Percentiles rank a stretch among this genome's conserved stretches.
Conservation (phyloP, 2,329 filamentous ascomycete genomes). For the Camillea tinctor region DNA sequence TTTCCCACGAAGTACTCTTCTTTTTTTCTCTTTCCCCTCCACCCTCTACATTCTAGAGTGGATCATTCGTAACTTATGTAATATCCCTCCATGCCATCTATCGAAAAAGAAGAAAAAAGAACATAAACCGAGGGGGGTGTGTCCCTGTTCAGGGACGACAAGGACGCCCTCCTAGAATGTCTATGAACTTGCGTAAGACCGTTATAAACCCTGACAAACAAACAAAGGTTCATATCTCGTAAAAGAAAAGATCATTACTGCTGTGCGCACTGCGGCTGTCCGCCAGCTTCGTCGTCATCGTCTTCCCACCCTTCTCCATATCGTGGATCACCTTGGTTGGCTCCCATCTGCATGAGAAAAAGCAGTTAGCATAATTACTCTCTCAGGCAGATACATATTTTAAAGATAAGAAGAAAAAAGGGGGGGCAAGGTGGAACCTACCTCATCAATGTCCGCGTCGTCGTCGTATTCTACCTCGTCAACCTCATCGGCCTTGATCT, state of each 20-base stretch:
- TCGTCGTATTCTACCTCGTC: conserved; percentile 87
- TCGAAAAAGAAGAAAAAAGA: background rate
- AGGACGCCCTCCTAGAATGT: conserved; percentile 1
- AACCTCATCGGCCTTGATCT: conserved; percentile 69
- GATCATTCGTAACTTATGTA: background rate
- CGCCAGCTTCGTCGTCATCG: conserved; percentile 67
- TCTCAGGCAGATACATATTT: background rate
- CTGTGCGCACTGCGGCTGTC: conserved; percentile 68
- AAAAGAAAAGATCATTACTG: conserved; percentile 51
- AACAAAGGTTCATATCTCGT: conserved; percentile 28
- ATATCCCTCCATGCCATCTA: background rate
- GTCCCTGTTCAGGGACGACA: background rate
- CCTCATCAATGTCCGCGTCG: conserved; percentile 79
- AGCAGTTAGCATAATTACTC: conserved; percentile 26
- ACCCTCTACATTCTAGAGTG: too few relatives aligned
- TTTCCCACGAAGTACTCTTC: too few relatives aligned
- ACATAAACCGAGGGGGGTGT: background rate
- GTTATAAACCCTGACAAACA: conserved; percentile 14
- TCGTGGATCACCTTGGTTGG: conserved; percentile 65
- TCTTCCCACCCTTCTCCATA: conserved; percentile 68
- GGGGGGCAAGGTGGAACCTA: conserved; percentile 44
- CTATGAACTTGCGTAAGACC: conserved; percentile 9
- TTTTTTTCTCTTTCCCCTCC: too few relatives aligned
- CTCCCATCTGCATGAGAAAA: conserved; percentile 62
- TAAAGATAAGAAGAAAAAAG: background rate